phyloP scores from a whole-genome alignment of 495 filamentous ascomycete genomes.

The Lasiosphaeris hirsuta region DNA sequence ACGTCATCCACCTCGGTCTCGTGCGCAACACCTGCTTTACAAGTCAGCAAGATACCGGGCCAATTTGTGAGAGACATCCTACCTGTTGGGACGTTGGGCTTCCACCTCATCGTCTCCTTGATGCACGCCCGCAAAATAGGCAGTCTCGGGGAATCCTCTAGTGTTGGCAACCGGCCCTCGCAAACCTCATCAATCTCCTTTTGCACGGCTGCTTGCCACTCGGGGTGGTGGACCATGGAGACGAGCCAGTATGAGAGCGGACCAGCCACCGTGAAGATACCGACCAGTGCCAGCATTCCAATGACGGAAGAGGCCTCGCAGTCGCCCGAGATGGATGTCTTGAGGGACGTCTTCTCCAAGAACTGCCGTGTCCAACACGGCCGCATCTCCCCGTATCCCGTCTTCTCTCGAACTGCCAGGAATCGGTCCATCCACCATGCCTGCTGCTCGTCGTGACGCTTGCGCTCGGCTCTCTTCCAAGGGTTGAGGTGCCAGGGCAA shows the following conservation, averaged over 20 bases:
- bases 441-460: conserved; percentile 40
- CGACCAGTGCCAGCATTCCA: conserved; percentile 42
- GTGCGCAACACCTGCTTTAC: conserved; percentile 41
- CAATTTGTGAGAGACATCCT: background rate
- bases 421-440: conserved; percentile 39
- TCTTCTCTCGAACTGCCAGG: conserved; percentile 19
- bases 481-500: conserved; percentile 36
- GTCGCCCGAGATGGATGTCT: conserved; percentile 36
- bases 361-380: conserved; percentile 38
- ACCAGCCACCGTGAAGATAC: conserved; percentile 43
- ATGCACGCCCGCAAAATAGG: conserved; percentile 52
- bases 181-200: conserved; percentile 53
- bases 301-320: conserved; percentile 39
- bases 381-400: conserved; percentile 26
- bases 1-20: conserved; percentile 37
- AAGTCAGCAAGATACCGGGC: background rate
- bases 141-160: conserved; percentile 39
- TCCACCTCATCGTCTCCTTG: conserved; percentile 50
- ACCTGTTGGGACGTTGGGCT: conserved; percentile 46
- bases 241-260: conserved; percentile 42
- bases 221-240: conserved; percentile 38
- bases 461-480: conserved; percentile 39
- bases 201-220: conserved; percentile 43
- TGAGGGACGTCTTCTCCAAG: conserved; percentile 34
- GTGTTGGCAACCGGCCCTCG: conserved; percentile 35